Evolutionary conservation across 352 stramenopile species (phyloP), one percentile per base, ranked within the genome.

Genomic region (Phytophthora europaea): DNA sequence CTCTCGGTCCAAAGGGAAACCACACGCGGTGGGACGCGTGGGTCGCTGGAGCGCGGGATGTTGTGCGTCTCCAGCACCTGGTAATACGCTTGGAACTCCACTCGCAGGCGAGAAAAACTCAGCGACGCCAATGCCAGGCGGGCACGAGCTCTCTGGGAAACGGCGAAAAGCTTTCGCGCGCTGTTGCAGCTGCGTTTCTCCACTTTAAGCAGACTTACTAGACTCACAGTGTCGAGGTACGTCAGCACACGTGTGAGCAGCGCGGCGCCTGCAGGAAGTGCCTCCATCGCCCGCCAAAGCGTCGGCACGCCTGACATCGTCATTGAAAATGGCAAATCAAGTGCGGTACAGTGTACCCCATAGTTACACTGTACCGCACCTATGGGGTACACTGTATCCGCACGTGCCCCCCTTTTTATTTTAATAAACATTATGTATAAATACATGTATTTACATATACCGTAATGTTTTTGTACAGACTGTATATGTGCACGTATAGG

Each of bases 1-100:
- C 75, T 79, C 56, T 93, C 85, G 15, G 64, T 78, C 85, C 85
- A 93, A 50, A 82, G 67, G 15, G 83, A 84, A 22, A 89, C 73
- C 9, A 91, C 82, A 16, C 73, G 81, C 1, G 83, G 83, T 9
- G 83, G 83, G 6, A 93, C 85, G 16, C 83, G 80, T 13, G 81
- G 74, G n/a, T 93, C 85, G n/a, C 54, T 70, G 2, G 78, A 85
- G 3, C 85, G 76, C 9, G 81, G 57, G 57, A 93, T 82, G 40
- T 67, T 78, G 18, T 79, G 80, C 15, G 80, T 89, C 50, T 85
- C 75, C 18, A 88, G 75, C 67, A 78, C 82, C 61, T 91, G 83
- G 38, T 83, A 90, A 51, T 78, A 77, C 4, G 79, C 61, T 58
- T 88, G 73, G 52, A 91, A 87, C 51, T 82, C 75, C 31, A 91